Evolutionary conservation across 139 green algal species (phyloP), one percentile per base, ranked within the genome.

Genomic region (Tetraselmis chui): DNA sequence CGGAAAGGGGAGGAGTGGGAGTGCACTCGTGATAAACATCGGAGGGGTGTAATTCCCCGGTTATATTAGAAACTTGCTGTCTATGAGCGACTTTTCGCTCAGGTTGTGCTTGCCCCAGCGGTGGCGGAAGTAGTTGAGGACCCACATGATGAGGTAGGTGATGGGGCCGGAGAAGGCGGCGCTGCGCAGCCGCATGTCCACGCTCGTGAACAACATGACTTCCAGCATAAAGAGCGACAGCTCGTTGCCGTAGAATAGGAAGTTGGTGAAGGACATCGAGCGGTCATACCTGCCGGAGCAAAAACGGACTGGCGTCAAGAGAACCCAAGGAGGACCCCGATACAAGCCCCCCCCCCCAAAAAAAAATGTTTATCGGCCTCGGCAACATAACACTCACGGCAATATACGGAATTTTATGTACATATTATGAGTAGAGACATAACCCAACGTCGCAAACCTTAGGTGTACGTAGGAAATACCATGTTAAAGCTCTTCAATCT

Each of bases 11-110:
- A n/a, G n/a, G n/a, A n/a, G n/a, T n/a, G n/a, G n/a, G n/a, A n/a
- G n/a, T n/a, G n/a, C n/a, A n/a, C n/a, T n/a, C n/a, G n/a, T n/a
- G n/a, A 22, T n/a, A 75, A 75, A 75, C 22, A 75, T 75, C 59
- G 22, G 23, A 75, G 59, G 22, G 23, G 59, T 75, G 23, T n/a
- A 30, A 79, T 25, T 30, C n/a, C 28, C n/a, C 76, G 76, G 27
- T 80, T 29, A 87, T 0, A 85, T 82, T 28, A 87, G 59, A 59
- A 87, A 87, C n/a, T 59, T 78, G 1, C 2, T 22, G 29, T 87
- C 84, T 2, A 87, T 32, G 25, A 87, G 77, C 25, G 25, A 78
- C 77, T 87, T 87, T 23, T 78, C 30, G 2, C 75, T 83, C 59
- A 85, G 82, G 84, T 87, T 87, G 59, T 76, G 80, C 31, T 79